Conservation (phyloP, 768 basidiomycete species). For the Pleurotus ostreatus region DNA sequence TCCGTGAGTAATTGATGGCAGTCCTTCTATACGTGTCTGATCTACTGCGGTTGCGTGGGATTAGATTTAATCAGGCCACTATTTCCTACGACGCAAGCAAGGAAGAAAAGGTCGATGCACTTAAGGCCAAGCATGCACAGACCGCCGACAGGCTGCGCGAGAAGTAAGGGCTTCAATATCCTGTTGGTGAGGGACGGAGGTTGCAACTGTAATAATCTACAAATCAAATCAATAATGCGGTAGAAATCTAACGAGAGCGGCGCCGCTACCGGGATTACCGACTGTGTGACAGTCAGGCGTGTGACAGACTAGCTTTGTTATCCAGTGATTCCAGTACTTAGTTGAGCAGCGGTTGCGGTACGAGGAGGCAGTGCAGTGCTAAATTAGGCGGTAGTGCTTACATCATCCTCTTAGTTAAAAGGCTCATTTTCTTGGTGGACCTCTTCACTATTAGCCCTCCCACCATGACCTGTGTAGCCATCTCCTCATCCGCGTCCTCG, state of each 20-base stretch:
- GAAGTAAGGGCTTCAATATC: conserved; percentile 5
- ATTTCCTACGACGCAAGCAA: conserved; percentile 84
- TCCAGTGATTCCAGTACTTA: neutral
- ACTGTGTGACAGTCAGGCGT: no score
- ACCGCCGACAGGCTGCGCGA: conserved; percentile 66
- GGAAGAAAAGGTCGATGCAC: conserved; percentile 76
- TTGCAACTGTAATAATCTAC: no score
- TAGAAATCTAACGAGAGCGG: neutral
- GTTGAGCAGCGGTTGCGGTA: neutral
- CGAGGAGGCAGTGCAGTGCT: neutral
- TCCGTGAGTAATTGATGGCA: conserved; percentile 53
- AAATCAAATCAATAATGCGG: neutral
- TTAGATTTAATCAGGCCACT: conserved; percentile 79
- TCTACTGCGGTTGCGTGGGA: neutral
- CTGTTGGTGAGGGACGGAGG: no score
- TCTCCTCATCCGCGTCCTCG: conserved; percentile 13
- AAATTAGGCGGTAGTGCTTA: neutral
- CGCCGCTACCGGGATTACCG: no score
- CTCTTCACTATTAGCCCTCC: neutral
- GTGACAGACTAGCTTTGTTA: neutral
- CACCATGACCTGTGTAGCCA: conserved; percentile 14
- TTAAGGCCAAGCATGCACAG: conserved; percentile 63
- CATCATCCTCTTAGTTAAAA: neutral
- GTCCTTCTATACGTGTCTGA: neutral
- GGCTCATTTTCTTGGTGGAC: neutral